Evolutionary conservation across 805 yeast species (phyloP), one percentile per base, ranked within the genome.

Genomic region (Spathaspora gorwiae): DNA sequence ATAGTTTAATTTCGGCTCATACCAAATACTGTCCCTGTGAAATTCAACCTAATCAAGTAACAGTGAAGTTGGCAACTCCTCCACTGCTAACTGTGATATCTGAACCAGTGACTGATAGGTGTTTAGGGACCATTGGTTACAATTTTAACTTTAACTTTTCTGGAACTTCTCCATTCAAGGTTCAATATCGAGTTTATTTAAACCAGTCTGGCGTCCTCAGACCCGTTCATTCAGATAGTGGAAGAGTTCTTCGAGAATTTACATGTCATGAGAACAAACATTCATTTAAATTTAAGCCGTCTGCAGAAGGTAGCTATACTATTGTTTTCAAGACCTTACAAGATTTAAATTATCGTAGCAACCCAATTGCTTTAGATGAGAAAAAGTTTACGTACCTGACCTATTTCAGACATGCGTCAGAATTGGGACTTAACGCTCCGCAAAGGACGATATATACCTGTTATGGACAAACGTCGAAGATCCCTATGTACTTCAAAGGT

Each of bases 81-180:
- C 72, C 75, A 1, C 45, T 40, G 2, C 66, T 75, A 14, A 57
- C 58, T 2, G 71, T 79, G 12, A 38, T 53, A 1, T 80, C 89
- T 1, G 70, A 70, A 11, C 80, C 92, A 2, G 80, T 92, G 2
- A 71, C 80, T 26, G 98, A 92, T 56, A 79, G 84, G 40, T 94
- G 99, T 68, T 86, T 94, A 29, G 99, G 99, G 0, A 88, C 90
- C 38, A 83, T 89, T 7, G 99, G 97, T 0, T 79, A 73, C 53
- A 70, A 70, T 24, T 80, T 90, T 47, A 72, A 75, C 30, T 89
- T 88, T 49, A 87, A 83, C 42, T 72, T 90, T 47, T 64, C 75
- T 0, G 98, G 99, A 13, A 78, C 82, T 27, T 86, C 96, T 0
- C 97, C 98, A 1, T 94, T 85, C 66, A 75, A 74, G 44, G 73